Evolutionary conservation across 371 early-diverging fungal species (phyloP).

Genomic region (Cokeromyces recurvatus): DNA sequence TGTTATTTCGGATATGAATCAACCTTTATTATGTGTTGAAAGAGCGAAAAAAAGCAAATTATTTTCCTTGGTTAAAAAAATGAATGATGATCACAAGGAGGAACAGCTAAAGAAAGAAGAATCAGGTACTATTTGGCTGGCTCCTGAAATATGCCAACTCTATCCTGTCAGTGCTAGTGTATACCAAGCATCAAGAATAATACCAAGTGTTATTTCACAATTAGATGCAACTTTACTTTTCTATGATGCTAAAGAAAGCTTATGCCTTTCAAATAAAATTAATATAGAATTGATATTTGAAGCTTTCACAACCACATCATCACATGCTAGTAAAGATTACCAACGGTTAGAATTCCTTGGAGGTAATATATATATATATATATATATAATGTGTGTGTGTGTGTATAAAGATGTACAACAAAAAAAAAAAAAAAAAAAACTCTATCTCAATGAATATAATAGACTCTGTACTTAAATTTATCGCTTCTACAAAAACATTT

Average conservation of each 20-base stretch:
- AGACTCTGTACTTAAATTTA: slow-evolving; percentile 88
- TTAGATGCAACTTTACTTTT: slow-evolving; percentile 58
- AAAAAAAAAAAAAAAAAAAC: neutral
- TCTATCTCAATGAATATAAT: neutral
- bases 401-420: too few species aligned
- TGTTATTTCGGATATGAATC: slow-evolving; percentile 22
- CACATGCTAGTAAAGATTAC: slow-evolving; percentile 68
- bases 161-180: slow-evolving; percentile 49
- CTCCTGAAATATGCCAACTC: slow-evolving; percentile 51
- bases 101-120: slow-evolving; percentile 25
- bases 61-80: too few species aligned
- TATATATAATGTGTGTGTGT: too few species aligned
- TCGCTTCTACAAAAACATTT: slow-evolving; percentile 70
- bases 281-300: slow-evolving; percentile 14
- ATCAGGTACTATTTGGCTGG: slow-evolving; percentile 31
- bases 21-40: slow-evolving; percentile 40
- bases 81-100: slow-evolving; percentile 14
- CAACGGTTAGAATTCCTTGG: slow-evolving; percentile 95
- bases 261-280: slow-evolving; percentile 26
- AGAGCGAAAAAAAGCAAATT: neutral
- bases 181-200: slow-evolving; percentile 41
- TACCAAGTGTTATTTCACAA: slow-evolving; percentile 62
- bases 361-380: too few species aligned
- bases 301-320: slow-evolving; percentile 71
- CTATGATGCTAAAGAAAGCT: slow-evolving; percentile 42